These are phyloP conservation scores for Crithidia brevicula DNA, from an alignment of 208 protist genomes.

Conservation along the genomic window DNA sequence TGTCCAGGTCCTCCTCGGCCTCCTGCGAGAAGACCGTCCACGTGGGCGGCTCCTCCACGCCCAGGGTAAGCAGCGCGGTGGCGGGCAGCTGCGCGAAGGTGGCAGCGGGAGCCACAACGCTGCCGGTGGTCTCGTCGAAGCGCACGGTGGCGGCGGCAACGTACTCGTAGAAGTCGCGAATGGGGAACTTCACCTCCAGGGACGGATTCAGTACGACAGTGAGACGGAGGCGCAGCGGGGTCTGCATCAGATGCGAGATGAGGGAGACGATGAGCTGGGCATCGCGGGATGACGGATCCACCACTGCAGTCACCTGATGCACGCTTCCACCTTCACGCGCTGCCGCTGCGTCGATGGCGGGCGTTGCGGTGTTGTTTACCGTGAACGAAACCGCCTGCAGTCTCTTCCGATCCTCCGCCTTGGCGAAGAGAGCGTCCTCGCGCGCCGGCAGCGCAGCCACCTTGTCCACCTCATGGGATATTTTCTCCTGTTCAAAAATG, in stretches of 20 bases:
- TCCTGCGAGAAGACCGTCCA: constrained; percentile 88
- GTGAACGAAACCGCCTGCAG: constrained; percentile 16
- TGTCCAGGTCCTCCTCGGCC: constrained; percentile 95
- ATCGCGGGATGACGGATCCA: constrained; percentile 88
- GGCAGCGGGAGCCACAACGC: constrained; percentile 55
- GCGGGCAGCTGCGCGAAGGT: constrained; percentile 61
- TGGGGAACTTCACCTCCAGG: constrained; percentile 59
- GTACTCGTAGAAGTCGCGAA: constrained; percentile 93
- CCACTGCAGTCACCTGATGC: constrained; percentile 66
- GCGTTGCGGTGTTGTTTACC: constrained; percentile 13
- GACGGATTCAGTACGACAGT: constrained; percentile 81
- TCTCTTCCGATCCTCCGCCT: constrained; percentile 8
- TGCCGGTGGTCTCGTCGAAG: constrained; percentile 77
- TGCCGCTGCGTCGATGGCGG: neutral
- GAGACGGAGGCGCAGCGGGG: constrained; percentile 49
- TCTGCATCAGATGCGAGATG: constrained; percentile 57
- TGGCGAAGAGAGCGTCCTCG: constrained; percentile 13
- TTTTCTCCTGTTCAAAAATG: constrained; percentile 7
- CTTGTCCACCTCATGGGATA: neutral
- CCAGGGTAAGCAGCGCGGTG: constrained; percentile 70
- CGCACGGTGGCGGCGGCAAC: constrained; percentile 58
- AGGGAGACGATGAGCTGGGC: constrained; percentile 89
- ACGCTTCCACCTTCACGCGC: constrained; percentile 1
- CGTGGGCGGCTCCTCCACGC: constrained; percentile 88
- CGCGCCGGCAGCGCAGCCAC: neutral